Conservation (phyloP, 495 filamentous ascomycete genomes). For the Trichoderma asperelloides region DNA sequence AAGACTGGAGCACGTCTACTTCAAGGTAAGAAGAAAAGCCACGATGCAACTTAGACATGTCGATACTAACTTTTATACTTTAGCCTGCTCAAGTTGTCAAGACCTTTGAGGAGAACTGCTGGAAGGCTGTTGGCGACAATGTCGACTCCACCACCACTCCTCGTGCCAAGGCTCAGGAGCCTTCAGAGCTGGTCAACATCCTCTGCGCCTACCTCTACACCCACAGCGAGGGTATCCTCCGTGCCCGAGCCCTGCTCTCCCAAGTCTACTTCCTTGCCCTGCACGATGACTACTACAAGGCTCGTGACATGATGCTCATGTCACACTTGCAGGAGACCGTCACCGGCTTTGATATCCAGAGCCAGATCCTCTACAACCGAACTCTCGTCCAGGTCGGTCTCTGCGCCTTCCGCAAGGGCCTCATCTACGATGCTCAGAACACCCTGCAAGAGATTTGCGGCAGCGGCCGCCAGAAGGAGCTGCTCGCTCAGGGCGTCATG, state of each 20-base stretch:
- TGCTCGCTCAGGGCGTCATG: conserved; percentile 94
- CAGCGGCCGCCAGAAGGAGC: conserved; percentile 92
- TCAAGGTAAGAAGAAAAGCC: conserved; percentile 56
- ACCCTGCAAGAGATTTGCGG: conserved; percentile 97
- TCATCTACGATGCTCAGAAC: conserved; percentile 95
- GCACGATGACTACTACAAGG: conserved; percentile 94
- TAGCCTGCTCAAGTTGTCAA: conserved; percentile 84
- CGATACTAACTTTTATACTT: not conserved
- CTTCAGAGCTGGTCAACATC: conserved; percentile 66
- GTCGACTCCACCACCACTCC: conserved; percentile 77
- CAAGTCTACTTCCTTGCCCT: conserved; percentile 97
- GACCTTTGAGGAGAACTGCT: conserved; percentile 84
- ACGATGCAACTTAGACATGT: not conserved
- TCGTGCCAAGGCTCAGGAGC: conserved; percentile 52
- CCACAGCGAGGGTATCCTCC: conserved; percentile 88
- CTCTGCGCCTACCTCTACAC: conserved; percentile 92
- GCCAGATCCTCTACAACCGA: conserved; percentile 97
- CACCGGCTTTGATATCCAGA: conserved; percentile 86
- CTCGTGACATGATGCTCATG: conserved; percentile 98
- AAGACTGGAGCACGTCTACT: conserved; percentile 93
- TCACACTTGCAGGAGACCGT: conserved; percentile 98
- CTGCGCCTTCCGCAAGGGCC: conserved; percentile 92
- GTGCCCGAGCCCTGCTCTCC: conserved; percentile 93
- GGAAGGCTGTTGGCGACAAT: conserved; percentile 66
- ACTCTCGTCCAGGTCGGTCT: conserved; percentile 96